Conservation (phyloP, 441 rosid species). For the Eruca vesicaria region DNA sequence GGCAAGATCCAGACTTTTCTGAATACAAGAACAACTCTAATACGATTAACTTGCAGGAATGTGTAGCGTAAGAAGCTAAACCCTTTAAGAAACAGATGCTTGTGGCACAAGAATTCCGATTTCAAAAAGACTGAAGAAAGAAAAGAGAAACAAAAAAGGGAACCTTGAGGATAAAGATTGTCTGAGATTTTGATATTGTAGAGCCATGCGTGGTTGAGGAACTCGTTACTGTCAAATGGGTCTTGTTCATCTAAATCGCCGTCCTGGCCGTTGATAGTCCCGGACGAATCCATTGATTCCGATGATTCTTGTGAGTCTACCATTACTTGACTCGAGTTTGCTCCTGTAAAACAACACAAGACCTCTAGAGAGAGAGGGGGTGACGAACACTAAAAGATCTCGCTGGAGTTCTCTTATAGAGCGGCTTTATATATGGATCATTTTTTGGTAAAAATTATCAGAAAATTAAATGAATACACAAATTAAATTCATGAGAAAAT, state of each 20-base stretch:
- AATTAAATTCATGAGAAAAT: too few relatives aligned
- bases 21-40: not conserved
- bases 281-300: not conserved
- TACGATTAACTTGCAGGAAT: not conserved
- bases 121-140: not conserved
- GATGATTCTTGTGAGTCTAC: not conserved
- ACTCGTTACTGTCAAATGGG: conserved; percentile 1
- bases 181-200: not conserved
- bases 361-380: not conserved
- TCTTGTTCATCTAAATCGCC: not conserved
- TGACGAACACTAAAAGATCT: not conserved
- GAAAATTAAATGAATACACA: too few relatives aligned
- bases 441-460: not conserved
- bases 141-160: not conserved
- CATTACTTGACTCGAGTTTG: not conserved
- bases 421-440: not conserved
- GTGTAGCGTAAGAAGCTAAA: not conserved
- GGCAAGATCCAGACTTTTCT: not conserved
- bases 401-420: not conserved
- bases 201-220: not conserved
- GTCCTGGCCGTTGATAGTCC: not conserved
- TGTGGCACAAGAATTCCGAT: not conserved
- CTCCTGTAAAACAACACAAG: not conserved
- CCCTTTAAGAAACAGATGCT: not conserved
- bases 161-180: conserved; percentile 10